Conservation (phyloP, 2,329 filamentous ascomycete species). For the Aspergillus sp. region DNA sequence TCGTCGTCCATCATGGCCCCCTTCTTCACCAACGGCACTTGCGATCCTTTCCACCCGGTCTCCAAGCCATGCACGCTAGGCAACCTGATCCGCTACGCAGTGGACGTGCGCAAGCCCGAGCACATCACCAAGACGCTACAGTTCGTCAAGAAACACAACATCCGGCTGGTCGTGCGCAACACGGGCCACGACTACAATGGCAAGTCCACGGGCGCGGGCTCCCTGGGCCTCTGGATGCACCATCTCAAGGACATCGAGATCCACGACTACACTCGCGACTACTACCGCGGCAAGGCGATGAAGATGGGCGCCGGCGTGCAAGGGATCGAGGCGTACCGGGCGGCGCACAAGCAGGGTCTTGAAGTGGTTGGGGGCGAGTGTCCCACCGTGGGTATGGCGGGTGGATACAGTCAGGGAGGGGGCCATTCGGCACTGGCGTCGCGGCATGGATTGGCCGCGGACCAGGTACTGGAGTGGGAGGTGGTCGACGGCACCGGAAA, state of each 20-base stretch:
- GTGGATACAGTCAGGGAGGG: conserved; percentile 54
- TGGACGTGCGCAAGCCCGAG: conserved; percentile 26
- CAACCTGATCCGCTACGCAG: conserved; percentile 26
- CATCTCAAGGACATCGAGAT: conserved; percentile 22
- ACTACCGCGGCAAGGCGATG: conserved; percentile 46
- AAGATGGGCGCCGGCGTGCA: conserved; percentile 48
- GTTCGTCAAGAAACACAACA: conserved; percentile 18
- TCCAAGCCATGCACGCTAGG: conserved; percentile 21
- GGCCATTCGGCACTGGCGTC: conserved; percentile 50
- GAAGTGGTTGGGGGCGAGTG: conserved; percentile 49
- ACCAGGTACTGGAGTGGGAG: conserved; percentile 50
- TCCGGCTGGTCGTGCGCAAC: conserved; percentile 36
- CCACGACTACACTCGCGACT: conserved; percentile 27
- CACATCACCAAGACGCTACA: conserved; percentile 29
- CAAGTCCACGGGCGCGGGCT: conserved; percentile 50
- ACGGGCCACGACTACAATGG: conserved; percentile 44
- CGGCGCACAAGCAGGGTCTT: conserved; percentile 40
- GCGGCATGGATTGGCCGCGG: conserved; percentile 50
- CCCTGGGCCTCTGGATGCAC: conserved; percentile 28
- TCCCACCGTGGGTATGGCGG: conserved; percentile 50
- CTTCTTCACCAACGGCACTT: conserved; percentile 19
- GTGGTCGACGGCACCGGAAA: conserved; percentile 47
- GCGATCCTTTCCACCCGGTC: conserved; percentile 16
- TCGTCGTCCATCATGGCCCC: conserved; percentile 21
- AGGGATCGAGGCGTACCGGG: conserved; percentile 43